Evolutionary conservation across 1,284 basidiomycete genomes (phyloP).

Genomic region (Ustilago hordei): DNA sequence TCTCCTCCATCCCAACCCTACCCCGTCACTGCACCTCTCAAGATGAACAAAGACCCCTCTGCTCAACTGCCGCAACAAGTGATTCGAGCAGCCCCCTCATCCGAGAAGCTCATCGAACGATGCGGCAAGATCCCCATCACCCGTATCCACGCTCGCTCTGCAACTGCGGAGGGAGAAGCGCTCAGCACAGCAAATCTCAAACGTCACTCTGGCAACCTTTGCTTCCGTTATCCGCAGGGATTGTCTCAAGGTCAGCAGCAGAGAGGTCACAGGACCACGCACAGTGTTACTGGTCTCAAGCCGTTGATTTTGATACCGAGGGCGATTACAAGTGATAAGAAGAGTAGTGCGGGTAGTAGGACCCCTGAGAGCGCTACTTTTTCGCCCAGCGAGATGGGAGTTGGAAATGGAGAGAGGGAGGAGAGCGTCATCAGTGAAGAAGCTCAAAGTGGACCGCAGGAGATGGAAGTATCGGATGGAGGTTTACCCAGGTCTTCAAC

Average conservation of each 20-base stretch:
- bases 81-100: slow-evolving; percentile 34
- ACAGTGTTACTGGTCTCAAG: slow-evolving; percentile 38
- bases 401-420: background rate
- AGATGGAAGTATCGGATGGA: background rate
- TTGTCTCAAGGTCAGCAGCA: slow-evolving; percentile 10
- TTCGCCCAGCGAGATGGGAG: background rate
- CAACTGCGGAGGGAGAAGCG: slow-evolving; percentile 3
- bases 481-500: slow-evolving; percentile 33
- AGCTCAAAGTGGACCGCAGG: background rate
- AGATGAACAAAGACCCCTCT: slow-evolving; percentile 27
- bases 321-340: slow-evolving; percentile 20
- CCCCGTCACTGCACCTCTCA: slow-evolving; percentile 41
- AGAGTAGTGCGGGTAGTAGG: slow-evolving; percentile 13
- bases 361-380: slow-evolving; percentile 20
- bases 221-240: slow-evolving; percentile 21
- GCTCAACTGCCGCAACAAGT: slow-evolving; percentile 28
- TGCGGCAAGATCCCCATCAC: background rate
- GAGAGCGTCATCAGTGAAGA: slow-evolving; percentile 10
- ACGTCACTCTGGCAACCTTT: slow-evolving; percentile 39
- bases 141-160: background rate
- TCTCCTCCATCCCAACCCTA: background rate
- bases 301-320: slow-evolving; percentile 34
- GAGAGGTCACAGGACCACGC: slow-evolving; percentile 23
- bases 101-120: slow-evolving; percentile 17
- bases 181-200: slow-evolving; percentile 39